Base-by-base conservation (phyloP, 2,329 filamentous ascomycete genomes). In the Trichoderma breve region DNA sequence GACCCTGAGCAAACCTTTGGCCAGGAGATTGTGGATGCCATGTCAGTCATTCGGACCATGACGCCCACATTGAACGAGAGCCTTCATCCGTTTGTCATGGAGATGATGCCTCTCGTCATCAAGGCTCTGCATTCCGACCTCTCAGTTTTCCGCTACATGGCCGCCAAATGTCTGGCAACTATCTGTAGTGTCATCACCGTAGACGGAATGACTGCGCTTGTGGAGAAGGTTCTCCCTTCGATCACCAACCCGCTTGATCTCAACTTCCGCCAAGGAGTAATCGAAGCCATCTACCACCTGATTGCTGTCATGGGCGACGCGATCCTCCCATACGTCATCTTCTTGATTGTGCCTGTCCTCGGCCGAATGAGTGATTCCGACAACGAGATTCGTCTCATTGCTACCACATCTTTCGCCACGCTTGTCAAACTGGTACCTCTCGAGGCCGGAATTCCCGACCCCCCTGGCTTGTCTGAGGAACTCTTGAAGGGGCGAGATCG, bases 351-450 rank as follows among this genome's bases (percentile, higher is more conserved):
- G 14, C 96, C 96, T 15, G 96, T 99, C 4, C 87, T 99, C 65
- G 96, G 96, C 69, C 91, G 96, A 58, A 99, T 99, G 96, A 98
- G 96, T 79, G 96, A 99, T 80, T 97, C 95, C 0, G 95, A 99
- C 79, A 95, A 97, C 74, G 96, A 98, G 79, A 93, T 99, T 69
- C 92, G 96, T 69, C 87, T 98, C 7, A 92, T 99, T 70, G 94
- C 96, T 4, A 99, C 96, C 0, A 99, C 96, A 0, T 97, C 96
- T 1, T 99, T 99, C 79, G 96, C 96, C 2, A 98, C 96, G 0
- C 86, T 99, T 8, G 96, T 99, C 76, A 99, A 99, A 83, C 89
- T 99, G 64, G 96, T 99, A 67, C 96, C 96, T 14, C 88, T 99
- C 15, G 96, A 99, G 82, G 96, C 96, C 61, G 96, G 97, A 76